phyloP scores from a whole-genome alignment of 352 stramenopile species.

The Phytophthora pisi region DNA sequence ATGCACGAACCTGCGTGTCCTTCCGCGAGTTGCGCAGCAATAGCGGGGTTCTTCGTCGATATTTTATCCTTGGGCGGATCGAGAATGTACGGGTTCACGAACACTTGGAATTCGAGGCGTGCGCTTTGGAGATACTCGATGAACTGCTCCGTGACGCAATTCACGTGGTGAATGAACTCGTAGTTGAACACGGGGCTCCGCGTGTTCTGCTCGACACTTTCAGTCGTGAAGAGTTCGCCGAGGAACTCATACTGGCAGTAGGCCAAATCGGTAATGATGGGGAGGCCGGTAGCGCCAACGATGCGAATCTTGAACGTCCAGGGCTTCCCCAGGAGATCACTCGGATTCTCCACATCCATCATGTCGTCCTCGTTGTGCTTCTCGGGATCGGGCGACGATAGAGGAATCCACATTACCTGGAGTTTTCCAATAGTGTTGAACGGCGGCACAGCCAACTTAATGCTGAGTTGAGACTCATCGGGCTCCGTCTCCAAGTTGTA shows the following conservation, averaged over 20 bases:
- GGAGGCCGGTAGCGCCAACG: slow-evolving; percentile 80
- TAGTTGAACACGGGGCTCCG: slow-evolving; percentile 92
- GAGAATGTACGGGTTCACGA: slow-evolving; percentile 90
- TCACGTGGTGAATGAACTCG: slow-evolving; percentile 85
- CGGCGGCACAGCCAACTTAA: slow-evolving; percentile 91
- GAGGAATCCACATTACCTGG: slow-evolving; percentile 88
- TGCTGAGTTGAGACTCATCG: slow-evolving; percentile 87
- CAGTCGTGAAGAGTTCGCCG: slow-evolving; percentile 91
- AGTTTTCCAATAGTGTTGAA: slow-evolving; percentile 95
- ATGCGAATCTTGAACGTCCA: slow-evolving; percentile 93
- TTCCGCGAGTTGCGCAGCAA: slow-evolving; percentile 66
- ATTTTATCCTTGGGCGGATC: slow-evolving; percentile 86
- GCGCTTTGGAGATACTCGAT: slow-evolving; percentile 84
- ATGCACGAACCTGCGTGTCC: slow-evolving; percentile 40
- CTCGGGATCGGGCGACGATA: slow-evolving; percentile 77
- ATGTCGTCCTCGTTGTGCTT: slow-evolving; percentile 72
- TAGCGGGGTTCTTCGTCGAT: slow-evolving; percentile 73
- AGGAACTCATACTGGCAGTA: slow-evolving; percentile 95
- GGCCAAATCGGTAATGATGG: slow-evolving; percentile 88
- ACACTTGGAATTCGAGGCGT: slow-evolving; percentile 88
- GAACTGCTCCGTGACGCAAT: slow-evolving; percentile 88
- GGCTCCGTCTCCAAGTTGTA: slow-evolving; percentile 93
- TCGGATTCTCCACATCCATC: slow-evolving; percentile 74
- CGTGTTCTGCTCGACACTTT: slow-evolving; percentile 90
- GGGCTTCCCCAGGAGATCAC: slow-evolving; percentile 85